A percentile compares a stretch with the other conserved stretches of the same genome.
These are phyloP conservation scores for Starmera amethionina DNA, from an alignment of 805 yeast species.

Conservation along the genomic window DNA sequence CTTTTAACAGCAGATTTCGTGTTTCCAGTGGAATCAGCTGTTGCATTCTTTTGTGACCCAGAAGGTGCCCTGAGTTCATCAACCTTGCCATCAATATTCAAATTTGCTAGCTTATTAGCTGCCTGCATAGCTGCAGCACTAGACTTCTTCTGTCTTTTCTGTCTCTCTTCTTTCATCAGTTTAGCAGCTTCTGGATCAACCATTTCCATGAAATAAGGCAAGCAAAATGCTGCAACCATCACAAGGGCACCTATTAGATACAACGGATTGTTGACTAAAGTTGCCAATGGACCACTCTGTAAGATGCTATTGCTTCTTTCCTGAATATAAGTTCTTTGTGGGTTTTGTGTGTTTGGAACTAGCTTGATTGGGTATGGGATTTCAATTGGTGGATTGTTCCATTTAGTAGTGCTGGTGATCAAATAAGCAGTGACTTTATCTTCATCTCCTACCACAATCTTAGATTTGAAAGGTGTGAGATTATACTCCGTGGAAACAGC, in stretches of 20 bases:
- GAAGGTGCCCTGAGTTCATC: neutral
- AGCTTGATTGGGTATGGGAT: slow-evolving; percentile 15
- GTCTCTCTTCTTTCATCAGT: slow-evolving; percentile 21
- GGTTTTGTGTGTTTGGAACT: slow-evolving; percentile 16
- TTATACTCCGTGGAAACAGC: slow-evolving; percentile 12
- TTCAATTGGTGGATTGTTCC: slow-evolving; percentile 1
- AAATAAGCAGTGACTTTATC: slow-evolving; percentile 6
- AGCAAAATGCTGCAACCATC: slow-evolving; percentile 14
- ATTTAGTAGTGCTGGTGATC: slow-evolving; percentile 6
- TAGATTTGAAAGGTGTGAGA: slow-evolving; percentile 13
- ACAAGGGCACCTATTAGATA: slow-evolving; percentile 24
- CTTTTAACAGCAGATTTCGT: too few species aligned
- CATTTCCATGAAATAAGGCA: slow-evolving; percentile 28
- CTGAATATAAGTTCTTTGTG: slow-evolving; percentile 24
- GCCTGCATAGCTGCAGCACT: slow-evolving; percentile 1
- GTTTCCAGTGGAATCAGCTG: too few species aligned
- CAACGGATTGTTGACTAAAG: slow-evolving; percentile 26
- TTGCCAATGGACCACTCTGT: slow-evolving; percentile 26
- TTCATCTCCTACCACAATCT: slow-evolving; percentile 8
- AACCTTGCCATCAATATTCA: neutral
- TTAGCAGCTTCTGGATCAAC: slow-evolving; percentile 31
- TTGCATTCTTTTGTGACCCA: too few species aligned
- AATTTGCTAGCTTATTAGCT: neutral
- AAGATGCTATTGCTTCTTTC: slow-evolving; percentile 23
- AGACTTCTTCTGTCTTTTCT: neutral